These are phyloP conservation scores for Adansonia gregorii DNA, from an alignment of 441 rosid species.

Conservation along the genomic window DNA sequence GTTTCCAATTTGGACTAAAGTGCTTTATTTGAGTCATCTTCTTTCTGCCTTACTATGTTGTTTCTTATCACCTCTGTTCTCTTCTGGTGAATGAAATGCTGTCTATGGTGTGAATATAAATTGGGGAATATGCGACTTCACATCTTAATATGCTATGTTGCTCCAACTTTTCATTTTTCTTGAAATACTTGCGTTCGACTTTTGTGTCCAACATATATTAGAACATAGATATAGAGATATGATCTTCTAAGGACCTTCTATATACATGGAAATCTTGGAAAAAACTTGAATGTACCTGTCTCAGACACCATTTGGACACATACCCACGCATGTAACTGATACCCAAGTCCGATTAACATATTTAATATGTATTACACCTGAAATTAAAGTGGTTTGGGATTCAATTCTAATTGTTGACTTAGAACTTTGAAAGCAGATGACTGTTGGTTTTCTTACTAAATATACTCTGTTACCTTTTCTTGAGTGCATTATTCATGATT, in stretches of 20 bases:
- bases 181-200: too few species aligned
- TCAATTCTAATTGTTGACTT: constrained; percentile 4
- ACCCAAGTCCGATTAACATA: too few species aligned
- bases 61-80: not conserved
- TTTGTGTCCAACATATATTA: too few species aligned
- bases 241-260: too few species aligned
- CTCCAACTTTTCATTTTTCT: too few species aligned
- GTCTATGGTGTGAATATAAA: not conserved
- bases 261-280: too few species aligned
- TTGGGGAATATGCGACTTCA: not conserved
- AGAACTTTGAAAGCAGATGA: not conserved
- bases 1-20: not conserved
- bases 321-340: too few species aligned
- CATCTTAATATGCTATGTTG: not conserved
- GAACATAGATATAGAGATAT: too few species aligned
- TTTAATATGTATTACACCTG: not conserved
- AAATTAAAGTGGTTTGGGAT: not conserved
- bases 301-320: too few species aligned
- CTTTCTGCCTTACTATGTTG: not conserved
- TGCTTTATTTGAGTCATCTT: not conserved
- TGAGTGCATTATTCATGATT: not conserved
- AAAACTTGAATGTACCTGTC: too few species aligned
- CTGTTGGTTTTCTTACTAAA: constrained; percentile 8
- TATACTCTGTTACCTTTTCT: not conserved
- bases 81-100: not conserved